Base-by-base conservation (phyloP, 192 early-diverging fungal genomes). In the Dispira simplex region DNA sequence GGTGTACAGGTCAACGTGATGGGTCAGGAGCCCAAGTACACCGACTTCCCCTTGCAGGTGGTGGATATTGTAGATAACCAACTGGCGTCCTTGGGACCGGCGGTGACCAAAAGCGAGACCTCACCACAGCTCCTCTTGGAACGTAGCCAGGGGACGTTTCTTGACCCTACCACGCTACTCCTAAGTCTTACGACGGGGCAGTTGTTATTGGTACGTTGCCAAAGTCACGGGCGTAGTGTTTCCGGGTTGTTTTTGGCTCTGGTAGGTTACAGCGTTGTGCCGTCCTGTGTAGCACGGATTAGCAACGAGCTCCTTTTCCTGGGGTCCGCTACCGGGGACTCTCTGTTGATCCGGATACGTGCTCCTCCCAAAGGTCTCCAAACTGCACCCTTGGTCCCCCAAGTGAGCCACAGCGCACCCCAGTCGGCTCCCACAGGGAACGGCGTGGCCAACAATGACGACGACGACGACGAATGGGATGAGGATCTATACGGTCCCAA, bases 181-280 rank as follows among this genome's bases (percentile, higher is more conserved):
- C 70, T 93, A 55, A 83, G 86, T 46, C 72, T 88, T 11, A 73
- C 85, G 45, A 75, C 78, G 59, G 96, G 94, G 0, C 79, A 84
- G 43, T 76, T 89, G 70, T 75, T 90, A 21, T 65, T 85, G 44
- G 78, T 92, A 13, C 79, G 87, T 44, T 71, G 96, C 62, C 81
- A 68, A 46, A 80, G 77, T 69, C 88, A 79, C 73, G 94, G 93
- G 59, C 76, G 78, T 46, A 88, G 89, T 18, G 87, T 98, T 9
- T 83, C 84, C 28, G 77, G 81, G 27, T 85, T 98, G 46, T 68
- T 75, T 20, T 73, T 83, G 44, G 77, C 73, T 43, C 73, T 62
- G 1, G 70, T 66, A 43, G 79, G 82, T 32, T 59, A 52, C 14
- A 73, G 69, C 32, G 79, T 77, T 52, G 67, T 80, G 13, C 76